A percentile compares a stretch with the other conserved stretches of the same genome.
Evolutionary conservation across 371 early-diverging fungal genomes (phyloP).

Genomic region (Parasitella parasitica): DNA sequence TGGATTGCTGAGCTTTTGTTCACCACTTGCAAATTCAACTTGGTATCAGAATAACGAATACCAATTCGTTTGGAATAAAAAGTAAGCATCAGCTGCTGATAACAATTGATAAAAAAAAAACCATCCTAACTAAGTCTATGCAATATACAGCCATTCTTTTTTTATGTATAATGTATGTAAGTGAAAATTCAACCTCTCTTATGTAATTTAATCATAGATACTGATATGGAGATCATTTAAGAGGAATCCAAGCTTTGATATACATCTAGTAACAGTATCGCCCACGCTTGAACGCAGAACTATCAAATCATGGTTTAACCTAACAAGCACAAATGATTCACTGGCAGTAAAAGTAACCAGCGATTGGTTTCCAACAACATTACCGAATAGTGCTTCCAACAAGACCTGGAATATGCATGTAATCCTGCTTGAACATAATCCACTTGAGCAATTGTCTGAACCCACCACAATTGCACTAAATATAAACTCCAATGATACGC

Average conservation of each 20-base stretch:
- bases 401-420: constrained; percentile 18
- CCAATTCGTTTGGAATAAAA: constrained; percentile 23
- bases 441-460: neutral
- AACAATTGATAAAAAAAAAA: neutral
- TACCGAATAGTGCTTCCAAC: constrained; percentile 8
- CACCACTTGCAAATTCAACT: constrained; percentile 11
- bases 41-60: constrained; percentile 26
- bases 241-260: neutral
- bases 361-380: constrained; percentile 25
- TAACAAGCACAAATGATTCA: neutral
- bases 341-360: constrained; percentile 15
- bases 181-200: neutral
- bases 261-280: constrained; percentile 2
- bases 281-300: neutral
- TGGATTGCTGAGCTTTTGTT: constrained; percentile 14
- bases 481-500: neutral
- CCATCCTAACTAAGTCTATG: neutral
- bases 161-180: constrained; percentile 17
- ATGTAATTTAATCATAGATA: too few relatives aligned
- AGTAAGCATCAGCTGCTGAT: constrained; percentile 12
- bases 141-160: constrained; percentile 2
- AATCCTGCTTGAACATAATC: constrained; percentile 6
- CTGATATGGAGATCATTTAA: neutral
- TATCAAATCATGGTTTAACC: constrained; percentile 17
- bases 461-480: neutral